Percentiles rank a stretch among this genome's conserved stretches.
phyloP scores from a whole-genome alignment of 2,329 filamentous ascomycete genomes.

The Orbilia oligospora region DNA sequence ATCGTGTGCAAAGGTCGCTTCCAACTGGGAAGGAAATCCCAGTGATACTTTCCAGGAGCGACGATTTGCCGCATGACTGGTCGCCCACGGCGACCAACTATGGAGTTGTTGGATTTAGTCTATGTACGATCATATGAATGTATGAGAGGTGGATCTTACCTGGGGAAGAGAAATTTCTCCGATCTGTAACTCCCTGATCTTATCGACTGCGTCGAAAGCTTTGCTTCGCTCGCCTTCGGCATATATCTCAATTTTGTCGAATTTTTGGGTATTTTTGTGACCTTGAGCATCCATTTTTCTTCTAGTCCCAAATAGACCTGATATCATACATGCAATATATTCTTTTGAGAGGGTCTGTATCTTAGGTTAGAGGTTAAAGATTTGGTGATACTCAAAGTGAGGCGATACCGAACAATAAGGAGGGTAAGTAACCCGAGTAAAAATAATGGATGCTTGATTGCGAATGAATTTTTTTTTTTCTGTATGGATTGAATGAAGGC shows the following conservation, averaged over 20 bases:
- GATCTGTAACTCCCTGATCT: constrained; percentile 61
- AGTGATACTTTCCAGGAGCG: constrained; percentile 62
- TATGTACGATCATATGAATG: neutral
- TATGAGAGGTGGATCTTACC: constrained; percentile 36
- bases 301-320: too few species aligned
- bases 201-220: constrained; percentile 57
- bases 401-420: too few species aligned
- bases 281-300: too few species aligned
- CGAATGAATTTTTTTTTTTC: too few species aligned
- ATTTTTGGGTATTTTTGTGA: neutral
- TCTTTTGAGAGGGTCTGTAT: too few species aligned
- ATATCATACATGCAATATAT: too few species aligned
- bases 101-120: neutral
- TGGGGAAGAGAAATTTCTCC: constrained; percentile 63
- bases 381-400: too few species aligned
- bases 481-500: too few species aligned
- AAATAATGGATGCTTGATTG: too few species aligned
- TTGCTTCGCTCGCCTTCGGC: constrained; percentile 2
- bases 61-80: constrained; percentile 63
- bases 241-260: constrained; percentile 3
- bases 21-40: constrained; percentile 61
- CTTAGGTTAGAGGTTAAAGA: too few species aligned
- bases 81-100: constrained; percentile 64
- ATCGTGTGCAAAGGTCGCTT: constrained; percentile 62
- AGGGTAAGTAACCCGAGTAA: too few species aligned